These are phyloP conservation scores for Suillus americanus DNA, from an alignment of 768 basidiomycete genomes.

Conservation along the genomic window DNA sequence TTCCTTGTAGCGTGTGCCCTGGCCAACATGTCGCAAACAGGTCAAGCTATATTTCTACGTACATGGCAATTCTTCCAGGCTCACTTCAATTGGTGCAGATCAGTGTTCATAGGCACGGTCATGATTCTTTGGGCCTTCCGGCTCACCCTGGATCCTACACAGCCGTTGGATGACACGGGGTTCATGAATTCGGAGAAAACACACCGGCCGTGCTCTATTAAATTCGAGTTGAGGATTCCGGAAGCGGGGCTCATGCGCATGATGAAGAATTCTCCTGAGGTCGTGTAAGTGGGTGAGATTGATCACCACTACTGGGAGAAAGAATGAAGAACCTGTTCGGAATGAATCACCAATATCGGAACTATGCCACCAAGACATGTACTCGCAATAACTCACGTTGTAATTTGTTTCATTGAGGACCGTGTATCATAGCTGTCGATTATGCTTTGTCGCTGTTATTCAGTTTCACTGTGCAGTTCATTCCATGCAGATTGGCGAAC, in stretches of 20 bases:
- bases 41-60: background rate
- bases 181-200: conserved; percentile 40
- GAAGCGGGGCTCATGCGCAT: background rate
- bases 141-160: background rate
- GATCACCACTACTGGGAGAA: background rate
- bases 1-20: conserved; percentile 46
- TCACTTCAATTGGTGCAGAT: conserved; percentile 31
- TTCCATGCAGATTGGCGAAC: background rate
- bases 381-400: background rate
- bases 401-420: background rate
- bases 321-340: background rate
- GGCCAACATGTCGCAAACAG: conserved; percentile 33
- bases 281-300: background rate
- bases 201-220: conserved; percentile 53
- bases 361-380: background rate
- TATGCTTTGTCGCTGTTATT: background rate
- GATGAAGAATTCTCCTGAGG: background rate
- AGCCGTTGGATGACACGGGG: conserved; percentile 57
- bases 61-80: background rate
- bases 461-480: background rate
- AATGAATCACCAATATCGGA: background rate
- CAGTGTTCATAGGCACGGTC: conserved; percentile 59
- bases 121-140: conserved; percentile 20
- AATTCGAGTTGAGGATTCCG: conserved; percentile 44
- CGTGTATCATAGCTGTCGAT: background rate